These are phyloP conservation scores for Termitomyces sp. DNA, from an alignment of 768 basidiomycete genomes.

Conservation along the genomic window DNA sequence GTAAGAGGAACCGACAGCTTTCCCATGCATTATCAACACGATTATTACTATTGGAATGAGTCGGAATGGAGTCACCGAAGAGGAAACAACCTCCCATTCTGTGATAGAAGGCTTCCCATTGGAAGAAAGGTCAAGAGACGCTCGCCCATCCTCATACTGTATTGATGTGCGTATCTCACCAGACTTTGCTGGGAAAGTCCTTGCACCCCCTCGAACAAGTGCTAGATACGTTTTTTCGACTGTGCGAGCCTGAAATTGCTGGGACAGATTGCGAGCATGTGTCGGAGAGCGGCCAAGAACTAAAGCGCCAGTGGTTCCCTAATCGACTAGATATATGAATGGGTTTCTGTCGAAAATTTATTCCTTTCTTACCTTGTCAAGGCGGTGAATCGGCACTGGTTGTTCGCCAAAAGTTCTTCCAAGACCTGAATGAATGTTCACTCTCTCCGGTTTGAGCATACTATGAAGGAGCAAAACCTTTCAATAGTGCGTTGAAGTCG, in stretches of 20 bases:
- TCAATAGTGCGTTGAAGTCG: conserved; percentile 34
- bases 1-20: conserved; percentile 47
- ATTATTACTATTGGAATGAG: not conserved
- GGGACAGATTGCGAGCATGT: conserved; percentile 47
- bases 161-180: conserved; percentile 45
- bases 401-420: conserved; percentile 23
- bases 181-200: conserved; percentile 39
- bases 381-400: conserved; percentile 59
- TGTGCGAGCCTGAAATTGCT: conserved; percentile 49
- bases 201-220: conserved; percentile 51
- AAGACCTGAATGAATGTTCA: conserved; percentile 12
- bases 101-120: conserved; percentile 40
- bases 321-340: not conserved
- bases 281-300: conserved; percentile 47
- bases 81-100: conserved; percentile 58
- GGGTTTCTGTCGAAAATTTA: not conserved
- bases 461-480: conserved; percentile 23
- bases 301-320: conserved; percentile 58
- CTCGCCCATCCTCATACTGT: conserved; percentile 45
- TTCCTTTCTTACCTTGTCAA: conserved; percentile 55
- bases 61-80: conserved; percentile 45
- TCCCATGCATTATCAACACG: conserved; percentile 7
- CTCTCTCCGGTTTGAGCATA: not conserved
- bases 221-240: conserved; percentile 65
- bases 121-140: conserved; percentile 30